Conservation (phyloP, 768 basidiomycete species). For the Terana coerulea region DNA sequence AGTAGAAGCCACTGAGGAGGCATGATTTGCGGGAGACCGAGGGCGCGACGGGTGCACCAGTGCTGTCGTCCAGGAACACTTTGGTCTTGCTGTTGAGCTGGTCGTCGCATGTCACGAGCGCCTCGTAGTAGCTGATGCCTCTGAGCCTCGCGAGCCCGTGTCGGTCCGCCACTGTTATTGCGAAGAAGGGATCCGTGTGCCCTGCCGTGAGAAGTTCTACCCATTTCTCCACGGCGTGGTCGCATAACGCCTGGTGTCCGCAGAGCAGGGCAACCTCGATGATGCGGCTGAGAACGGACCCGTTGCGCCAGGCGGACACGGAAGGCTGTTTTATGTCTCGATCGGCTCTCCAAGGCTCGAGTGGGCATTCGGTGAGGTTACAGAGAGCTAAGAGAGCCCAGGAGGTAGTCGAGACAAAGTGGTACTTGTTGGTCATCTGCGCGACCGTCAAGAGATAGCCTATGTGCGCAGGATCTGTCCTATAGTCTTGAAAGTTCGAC, state of each 20-base stretch:
- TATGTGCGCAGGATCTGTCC: conserved; percentile 28
- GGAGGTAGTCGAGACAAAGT: conserved; percentile 29
- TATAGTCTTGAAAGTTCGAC: conserved; percentile 24
- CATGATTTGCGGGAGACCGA: conserved; percentile 29
- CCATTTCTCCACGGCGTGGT: conserved; percentile 31
- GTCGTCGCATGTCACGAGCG: conserved; percentile 5
- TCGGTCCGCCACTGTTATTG: conserved; percentile 29
- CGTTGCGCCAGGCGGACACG: conserved; percentile 24
- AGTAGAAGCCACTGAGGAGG: conserved; percentile 33
- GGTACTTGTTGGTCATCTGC: conserved; percentile 38
- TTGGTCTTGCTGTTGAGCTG: background rate
- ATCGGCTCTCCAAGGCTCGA: conserved; percentile 14
- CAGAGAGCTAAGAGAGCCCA: conserved; percentile 37
- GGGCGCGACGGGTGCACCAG: background rate
- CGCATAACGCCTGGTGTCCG: conserved; percentile 22
- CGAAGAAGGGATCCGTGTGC: conserved; percentile 26
- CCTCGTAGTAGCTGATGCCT: conserved; percentile 32
- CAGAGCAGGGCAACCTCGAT: conserved; percentile 33
- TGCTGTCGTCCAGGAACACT: background rate
- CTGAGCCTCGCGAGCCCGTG: conserved; percentile 24
- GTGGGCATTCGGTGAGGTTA: conserved; percentile 14
- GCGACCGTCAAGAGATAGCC: conserved; percentile 36
- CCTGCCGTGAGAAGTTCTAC: conserved; percentile 29
- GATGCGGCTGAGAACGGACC: conserved; percentile 30
- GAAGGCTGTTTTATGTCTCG: conserved; percentile 2